phyloP scores from a whole-genome alignment of 2,329 filamentous ascomycete species.

The Chaetomium strumarium region DNA sequence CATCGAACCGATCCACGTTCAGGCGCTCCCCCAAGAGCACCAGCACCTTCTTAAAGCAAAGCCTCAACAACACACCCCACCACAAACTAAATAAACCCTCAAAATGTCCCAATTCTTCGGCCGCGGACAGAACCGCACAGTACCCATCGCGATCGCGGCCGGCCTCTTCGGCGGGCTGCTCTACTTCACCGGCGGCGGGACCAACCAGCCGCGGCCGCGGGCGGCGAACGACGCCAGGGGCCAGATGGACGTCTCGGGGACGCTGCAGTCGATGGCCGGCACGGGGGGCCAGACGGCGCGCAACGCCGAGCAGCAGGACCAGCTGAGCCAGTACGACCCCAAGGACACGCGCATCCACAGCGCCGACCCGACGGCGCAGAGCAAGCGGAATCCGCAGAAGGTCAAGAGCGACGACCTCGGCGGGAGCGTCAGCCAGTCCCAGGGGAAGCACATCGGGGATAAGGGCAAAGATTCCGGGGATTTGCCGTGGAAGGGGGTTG shows the following conservation, averaged over 20 bases:
- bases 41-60: not conserved
- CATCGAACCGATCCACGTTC: not conserved
- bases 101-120: conserved; percentile 17
- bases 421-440: not conserved
- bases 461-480: not conserved
- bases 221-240: not conserved
- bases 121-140: conserved; percentile 8
- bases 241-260: conserved; percentile 13
- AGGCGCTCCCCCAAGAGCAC: not conserved
- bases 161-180: conserved; percentile 15
- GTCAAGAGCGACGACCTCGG: conserved; percentile 17
- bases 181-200: conserved; percentile 19
- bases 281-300: conserved; percentile 16
- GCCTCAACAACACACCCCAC: not conserved
- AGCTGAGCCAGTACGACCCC: conserved; percentile 10
- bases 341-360: conserved; percentile 13
- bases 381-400: conserved; percentile 25
- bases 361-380: conserved; percentile 3
- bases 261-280: conserved; percentile 12
- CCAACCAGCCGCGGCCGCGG: conserved; percentile 18
- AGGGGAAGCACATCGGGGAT: conserved; percentile 6
- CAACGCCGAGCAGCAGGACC: not conserved
- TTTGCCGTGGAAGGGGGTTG: conserved; percentile 1
- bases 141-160: conserved; percentile 11
- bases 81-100: not conserved